Percentiles rank a stretch among this genome's conserved stretches.
Conservation (phyloP, 192 early-diverging fungal genomes). For the Funneliformis geosporum region DNA sequence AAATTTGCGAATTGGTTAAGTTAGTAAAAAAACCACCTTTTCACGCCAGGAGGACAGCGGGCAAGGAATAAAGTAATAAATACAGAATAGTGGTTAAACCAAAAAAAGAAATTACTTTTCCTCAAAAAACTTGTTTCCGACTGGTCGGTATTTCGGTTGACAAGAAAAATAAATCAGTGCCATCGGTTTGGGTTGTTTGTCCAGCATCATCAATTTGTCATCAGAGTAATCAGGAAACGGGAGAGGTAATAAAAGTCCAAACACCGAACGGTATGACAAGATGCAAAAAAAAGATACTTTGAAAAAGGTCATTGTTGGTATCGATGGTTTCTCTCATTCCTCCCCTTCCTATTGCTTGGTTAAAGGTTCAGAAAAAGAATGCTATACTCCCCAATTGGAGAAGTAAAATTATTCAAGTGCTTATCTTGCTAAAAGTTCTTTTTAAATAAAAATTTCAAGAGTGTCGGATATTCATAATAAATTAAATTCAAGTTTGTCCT, state of each 20-base stretch:
- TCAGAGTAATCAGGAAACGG: background rate
- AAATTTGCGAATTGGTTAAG: conserved; percentile 10
- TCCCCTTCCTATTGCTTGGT: background rate
- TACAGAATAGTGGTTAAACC: background rate
- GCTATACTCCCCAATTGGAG: background rate
- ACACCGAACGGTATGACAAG: background rate
- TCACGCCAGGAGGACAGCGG: background rate
- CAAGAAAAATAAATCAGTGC: conserved; percentile 26
- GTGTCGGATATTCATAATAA: no score
- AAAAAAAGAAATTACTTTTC: conserved; percentile 13
- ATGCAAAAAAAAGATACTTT: background rate
- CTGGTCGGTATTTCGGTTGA: conserved; percentile 28
- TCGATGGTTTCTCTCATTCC: no score
- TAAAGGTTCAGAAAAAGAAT: background rate
- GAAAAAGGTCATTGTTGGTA: conserved; percentile 13
- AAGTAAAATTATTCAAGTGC: conserved; percentile 12
- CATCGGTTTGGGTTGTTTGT: conserved; percentile 3
- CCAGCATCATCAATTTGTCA: conserved; percentile 2
- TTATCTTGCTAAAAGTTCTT: conserved; percentile 9
- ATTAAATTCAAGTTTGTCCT: conserved; percentile 27
- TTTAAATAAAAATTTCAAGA: conserved; percentile 1
- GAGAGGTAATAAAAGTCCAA: background rate
- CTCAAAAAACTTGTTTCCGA: conserved; percentile 23
- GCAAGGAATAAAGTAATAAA: conserved; percentile 1
- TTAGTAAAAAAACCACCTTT: conserved; percentile 9